Evolutionary conservation across 2,329 filamentous ascomycete genomes (phyloP).

Genomic region (Monilinia fructigena): DNA sequence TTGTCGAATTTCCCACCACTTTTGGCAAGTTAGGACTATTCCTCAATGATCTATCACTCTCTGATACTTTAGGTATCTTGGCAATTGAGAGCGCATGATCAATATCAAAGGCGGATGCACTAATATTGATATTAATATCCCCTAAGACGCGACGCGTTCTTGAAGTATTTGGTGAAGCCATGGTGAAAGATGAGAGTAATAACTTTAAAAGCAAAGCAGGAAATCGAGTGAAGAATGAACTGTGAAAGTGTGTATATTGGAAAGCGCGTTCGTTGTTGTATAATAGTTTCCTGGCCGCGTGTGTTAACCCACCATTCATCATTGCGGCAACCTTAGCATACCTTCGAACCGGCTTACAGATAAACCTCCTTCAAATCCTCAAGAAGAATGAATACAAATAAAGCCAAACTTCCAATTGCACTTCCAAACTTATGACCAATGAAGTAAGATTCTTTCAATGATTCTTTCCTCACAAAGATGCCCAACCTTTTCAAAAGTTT

Average conservation of each 20-base stretch:
- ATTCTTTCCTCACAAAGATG: neutral
- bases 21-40: neutral
- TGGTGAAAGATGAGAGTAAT: constrained; percentile 5
- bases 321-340: neutral
- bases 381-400: neutral
- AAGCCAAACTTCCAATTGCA: neutral
- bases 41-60: accelerated
- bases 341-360: neutral
- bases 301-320: neutral
- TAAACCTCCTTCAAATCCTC: neutral
- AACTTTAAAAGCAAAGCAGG: neutral
- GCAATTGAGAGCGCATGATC: neutral
- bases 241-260: neutral
- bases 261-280: neutral
- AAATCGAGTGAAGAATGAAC: neutral
- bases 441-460: neutral
- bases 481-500: neutral
- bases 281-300: neutral
- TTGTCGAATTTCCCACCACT: neutral
- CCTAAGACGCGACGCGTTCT: constrained; percentile 32
- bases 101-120: neutral
- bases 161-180: constrained; percentile 23
- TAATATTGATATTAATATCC: constrained; percentile 67
- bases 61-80: neutral
- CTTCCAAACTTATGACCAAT: neutral